These are phyloP conservation scores for Kickxella alabastrina DNA, from an alignment of 192 early-diverging fungal genomes.

Conservation along the genomic window DNA sequence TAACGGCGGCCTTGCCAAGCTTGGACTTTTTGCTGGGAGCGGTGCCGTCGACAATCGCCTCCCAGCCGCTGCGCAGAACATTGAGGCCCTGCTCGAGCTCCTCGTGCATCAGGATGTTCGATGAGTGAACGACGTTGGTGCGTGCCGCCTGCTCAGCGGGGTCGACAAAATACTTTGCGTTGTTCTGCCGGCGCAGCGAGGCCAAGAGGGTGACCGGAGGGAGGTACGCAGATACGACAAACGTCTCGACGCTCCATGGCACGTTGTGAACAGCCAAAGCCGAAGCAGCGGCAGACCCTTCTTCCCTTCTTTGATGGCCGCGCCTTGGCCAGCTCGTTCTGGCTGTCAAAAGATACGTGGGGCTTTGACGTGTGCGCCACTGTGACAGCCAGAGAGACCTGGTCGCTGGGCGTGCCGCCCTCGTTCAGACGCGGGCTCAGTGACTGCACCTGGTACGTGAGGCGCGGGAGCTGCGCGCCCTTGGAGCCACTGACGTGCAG, in stretches of 20 bases:
- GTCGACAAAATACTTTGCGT: conserved; percentile 48
- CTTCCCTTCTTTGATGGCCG: conserved; percentile 1
- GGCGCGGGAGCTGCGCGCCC: conserved; percentile 20
- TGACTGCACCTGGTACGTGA: conserved; percentile 43
- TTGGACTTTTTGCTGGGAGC: background rate
- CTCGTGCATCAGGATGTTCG: conserved; percentile 49
- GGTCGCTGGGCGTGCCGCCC: conserved; percentile 30
- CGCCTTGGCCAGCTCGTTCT: background rate
- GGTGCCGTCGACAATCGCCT: conserved; percentile 45
- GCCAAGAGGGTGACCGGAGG: conserved; percentile 44
- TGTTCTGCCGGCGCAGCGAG: conserved; percentile 47
- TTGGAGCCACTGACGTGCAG: conserved; percentile 14
- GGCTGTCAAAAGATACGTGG: conserved; percentile 29
- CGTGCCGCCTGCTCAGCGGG: conserved; percentile 34
- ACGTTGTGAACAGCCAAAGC: background rate
- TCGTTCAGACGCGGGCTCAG: conserved; percentile 34
- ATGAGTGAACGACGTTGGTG: conserved; percentile 31
- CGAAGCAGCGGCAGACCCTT: background rate
- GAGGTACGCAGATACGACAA: conserved; percentile 36
- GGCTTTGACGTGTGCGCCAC: conserved; percentile 30
- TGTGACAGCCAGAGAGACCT: conserved; percentile 39
- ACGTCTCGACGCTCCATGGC: conserved; percentile 38
- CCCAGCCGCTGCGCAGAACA: conserved; percentile 50
- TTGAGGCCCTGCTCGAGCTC: conserved; percentile 51
- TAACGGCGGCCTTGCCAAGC: background rate